Evolutionary conservation across 805 yeast genomes (phyloP), one percentile per base, ranked within the genome.

Genomic region (Lipomyces sp.): DNA sequence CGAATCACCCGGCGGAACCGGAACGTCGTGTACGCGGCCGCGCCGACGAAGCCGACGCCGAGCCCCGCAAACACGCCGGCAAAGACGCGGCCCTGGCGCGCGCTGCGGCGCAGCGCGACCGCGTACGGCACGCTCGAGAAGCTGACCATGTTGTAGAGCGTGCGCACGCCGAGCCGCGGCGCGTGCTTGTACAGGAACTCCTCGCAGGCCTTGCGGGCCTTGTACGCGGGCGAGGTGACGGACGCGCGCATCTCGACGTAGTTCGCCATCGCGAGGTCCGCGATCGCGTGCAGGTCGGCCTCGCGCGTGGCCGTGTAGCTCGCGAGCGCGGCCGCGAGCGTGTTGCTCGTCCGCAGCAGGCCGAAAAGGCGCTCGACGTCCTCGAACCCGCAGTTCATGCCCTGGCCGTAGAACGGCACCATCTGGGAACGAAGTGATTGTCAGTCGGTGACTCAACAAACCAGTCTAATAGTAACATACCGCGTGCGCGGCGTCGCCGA

Each of bases 391-490:
- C 95, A 86, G 67, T 90, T 90, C 91, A 90, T 84, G 4, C 97
- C 97, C 67, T 90, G 97, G 8, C 97, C 97, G 64, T 89, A 90
- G 67, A 90, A 90, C n/a, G 97, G 97, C 4, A 90, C 97, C 96
- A 89, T 90, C 26, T 53, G 41, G 8, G 14, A 5, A 18, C 10
- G 11, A 22, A 31, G 8, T 6, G 2, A 7, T 29, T 10, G 37
- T 24, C 3, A 24, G 16, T 8, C 13, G 10, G 4, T 23, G 11
- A 4, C 2, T 7, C 35, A 10, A n/a, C 19, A 36, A 34, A 26
- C n/a, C 29, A 10, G 29, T 6, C 6, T 26, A 10, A 26, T 26
- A 23, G 29, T 4, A 45, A 49, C 54, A 16, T 45, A 53, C 57
- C 2, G 93, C 81, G 69, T 90, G 97, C 0, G 97, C 95, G 0